A percentile compares a stretch with the other conserved stretches of the same genome.
phyloP scores from a whole-genome alignment of 1,284 basidiomycete species.

The Ganoderma meredithae region DNA sequence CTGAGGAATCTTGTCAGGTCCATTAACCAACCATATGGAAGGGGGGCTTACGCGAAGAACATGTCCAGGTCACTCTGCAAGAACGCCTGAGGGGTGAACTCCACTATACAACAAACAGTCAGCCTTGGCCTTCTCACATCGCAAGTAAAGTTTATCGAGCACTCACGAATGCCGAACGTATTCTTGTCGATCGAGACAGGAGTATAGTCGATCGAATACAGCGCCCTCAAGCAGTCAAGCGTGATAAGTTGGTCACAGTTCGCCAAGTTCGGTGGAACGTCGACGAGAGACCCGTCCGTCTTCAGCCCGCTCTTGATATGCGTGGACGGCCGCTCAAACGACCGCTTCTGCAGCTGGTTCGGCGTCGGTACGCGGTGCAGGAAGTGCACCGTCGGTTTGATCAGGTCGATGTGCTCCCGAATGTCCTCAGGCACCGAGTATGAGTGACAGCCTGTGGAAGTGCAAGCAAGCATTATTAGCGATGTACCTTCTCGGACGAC shows the following conservation, averaged over 20 bases:
- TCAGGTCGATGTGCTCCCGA: constrained; percentile 50
- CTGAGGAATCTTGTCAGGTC: constrained; percentile 28
- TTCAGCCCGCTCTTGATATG: constrained; percentile 44
- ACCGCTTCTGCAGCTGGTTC: constrained; percentile 29
- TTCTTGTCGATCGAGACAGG: constrained; percentile 54
- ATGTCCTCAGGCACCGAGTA: constrained; percentile 51
- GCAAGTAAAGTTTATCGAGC: not conserved
- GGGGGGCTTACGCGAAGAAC: constrained; percentile 47
- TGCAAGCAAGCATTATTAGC: not conserved
- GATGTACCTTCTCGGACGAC: not conserved
- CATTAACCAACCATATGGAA: not conserved
- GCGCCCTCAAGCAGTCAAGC: constrained; percentile 58
- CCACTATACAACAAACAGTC: constrained; percentile 42
- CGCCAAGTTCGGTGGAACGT: constrained; percentile 37
- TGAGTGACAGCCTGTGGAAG: constrained; percentile 43
- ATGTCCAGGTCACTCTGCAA: constrained; percentile 51
- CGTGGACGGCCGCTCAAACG: constrained; percentile 37
- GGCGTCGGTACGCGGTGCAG: constrained; percentile 34
- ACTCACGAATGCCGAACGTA: constrained; percentile 57
- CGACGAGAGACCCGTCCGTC: constrained; percentile 37
- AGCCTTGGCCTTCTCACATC: not conserved
- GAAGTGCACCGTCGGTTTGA: constrained; percentile 55
- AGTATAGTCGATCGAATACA: constrained; percentile 60
- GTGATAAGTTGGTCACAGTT: constrained; percentile 57
- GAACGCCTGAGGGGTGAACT: constrained; percentile 58